Percentiles rank a stretch among this genome's conserved stretches.
These are phyloP conservation scores for Colletotrichum truncatum DNA, from an alignment of 2,329 filamentous ascomycete genomes.

Conservation along the genomic window DNA sequence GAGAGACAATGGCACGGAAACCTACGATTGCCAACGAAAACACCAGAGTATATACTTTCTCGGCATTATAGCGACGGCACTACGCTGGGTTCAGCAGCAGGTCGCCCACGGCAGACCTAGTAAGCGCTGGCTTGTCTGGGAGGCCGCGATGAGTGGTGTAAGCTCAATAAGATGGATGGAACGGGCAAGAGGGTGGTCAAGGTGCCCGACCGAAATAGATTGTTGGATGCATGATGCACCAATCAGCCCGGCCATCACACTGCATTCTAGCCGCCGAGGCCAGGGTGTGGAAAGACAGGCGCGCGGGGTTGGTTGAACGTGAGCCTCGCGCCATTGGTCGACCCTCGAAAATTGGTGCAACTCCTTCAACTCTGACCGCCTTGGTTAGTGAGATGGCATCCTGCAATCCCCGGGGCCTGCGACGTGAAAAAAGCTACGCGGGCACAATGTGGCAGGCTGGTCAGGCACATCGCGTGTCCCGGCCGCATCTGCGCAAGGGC, in stretches of 20 bases:
- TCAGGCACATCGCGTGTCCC: neutral
- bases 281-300: constrained; percentile 27
- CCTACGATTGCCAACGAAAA: constrained; percentile 3
- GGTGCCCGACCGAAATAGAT: constrained; percentile 27
- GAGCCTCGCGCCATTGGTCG: constrained; percentile 20
- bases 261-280: constrained; percentile 38
- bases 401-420: neutral
- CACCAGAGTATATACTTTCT: constrained; percentile 30
- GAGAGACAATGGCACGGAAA: constrained; percentile 7
- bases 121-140: constrained; percentile 30
- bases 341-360: constrained; percentile 1
- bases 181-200: constrained; percentile 11
- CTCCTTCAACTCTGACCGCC: constrained; percentile 16
- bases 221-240: constrained; percentile 31
- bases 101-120: constrained; percentile 15
- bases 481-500: neutral
- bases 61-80: constrained; percentile 1
- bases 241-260: constrained; percentile 42
- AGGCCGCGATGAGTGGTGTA: constrained; percentile 26
- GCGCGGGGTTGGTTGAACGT: constrained; percentile 30
- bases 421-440: constrained; percentile 14
- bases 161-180: constrained; percentile 20
- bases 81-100: neutral
- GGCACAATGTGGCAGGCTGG: constrained; percentile 2
- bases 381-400: constrained; percentile 11